Conservation (phyloP, 2,329 filamentous ascomycete genomes). For the Fusarium sp. region DNA sequence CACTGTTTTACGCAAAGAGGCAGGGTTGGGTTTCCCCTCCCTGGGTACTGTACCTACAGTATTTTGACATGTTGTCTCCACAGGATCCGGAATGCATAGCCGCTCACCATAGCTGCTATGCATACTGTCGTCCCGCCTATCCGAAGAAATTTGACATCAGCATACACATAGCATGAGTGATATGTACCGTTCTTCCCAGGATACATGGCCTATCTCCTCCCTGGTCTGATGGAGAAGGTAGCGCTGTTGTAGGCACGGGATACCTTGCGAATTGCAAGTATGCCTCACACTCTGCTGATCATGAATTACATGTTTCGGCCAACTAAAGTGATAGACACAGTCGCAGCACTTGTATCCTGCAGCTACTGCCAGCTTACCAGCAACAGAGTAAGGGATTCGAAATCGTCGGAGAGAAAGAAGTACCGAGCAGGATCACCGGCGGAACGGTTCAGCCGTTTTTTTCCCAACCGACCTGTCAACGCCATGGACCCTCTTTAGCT, state of each 20-base stretch:
- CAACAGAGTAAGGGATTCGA: not conserved
- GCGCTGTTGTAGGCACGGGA: not conserved
- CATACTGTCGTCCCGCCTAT: constrained; percentile 10
- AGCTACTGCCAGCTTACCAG: not conserved
- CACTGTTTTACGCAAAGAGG: constrained; percentile 2
- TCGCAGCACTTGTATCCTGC: constrained; percentile 2
- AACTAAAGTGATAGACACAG: not conserved
- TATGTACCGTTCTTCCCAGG: constrained; percentile 4
- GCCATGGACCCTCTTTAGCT: constrained; percentile 18
- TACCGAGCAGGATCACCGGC: constrained; percentile 28
- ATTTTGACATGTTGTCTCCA: constrained; percentile 9
- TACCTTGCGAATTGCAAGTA: not conserved
- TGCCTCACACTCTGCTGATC: constrained; percentile 20
- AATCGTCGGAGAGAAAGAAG: constrained; percentile 12
- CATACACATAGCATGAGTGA: constrained; percentile 27
- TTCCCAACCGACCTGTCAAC: constrained; percentile 11
- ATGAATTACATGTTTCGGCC: constrained; percentile 24
- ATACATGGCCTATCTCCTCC: constrained; percentile 5
- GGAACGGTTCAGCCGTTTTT: constrained; percentile 34
- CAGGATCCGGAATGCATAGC: constrained; percentile 8
- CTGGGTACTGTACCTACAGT: not conserved
- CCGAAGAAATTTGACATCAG: constrained; percentile 2
- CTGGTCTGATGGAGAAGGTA: not conserved
- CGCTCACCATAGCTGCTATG: constrained; percentile 5
- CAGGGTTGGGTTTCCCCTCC: not conserved